Percentiles rank a stretch among this genome's conserved stretches.
Conservation (phyloP, 2,329 filamentous ascomycete species). For the Periglandula ipomoeae region DNA sequence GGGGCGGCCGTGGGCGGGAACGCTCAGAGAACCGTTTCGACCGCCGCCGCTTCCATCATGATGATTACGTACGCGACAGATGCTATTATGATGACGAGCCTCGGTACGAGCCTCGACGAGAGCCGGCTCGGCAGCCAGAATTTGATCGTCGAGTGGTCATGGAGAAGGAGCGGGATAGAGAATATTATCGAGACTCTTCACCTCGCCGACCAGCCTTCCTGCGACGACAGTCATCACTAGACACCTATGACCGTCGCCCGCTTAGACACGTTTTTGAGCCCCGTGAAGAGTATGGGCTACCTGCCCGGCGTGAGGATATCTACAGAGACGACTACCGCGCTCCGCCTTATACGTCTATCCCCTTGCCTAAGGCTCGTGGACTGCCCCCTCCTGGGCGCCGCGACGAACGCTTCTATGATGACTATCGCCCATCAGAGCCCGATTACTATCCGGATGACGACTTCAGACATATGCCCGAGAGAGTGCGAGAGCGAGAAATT, state of each 20-base stretch:
- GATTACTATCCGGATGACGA: slow-evolving; percentile 65
- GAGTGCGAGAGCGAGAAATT: slow-evolving; percentile 53
- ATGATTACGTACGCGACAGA: slow-evolving; percentile 37
- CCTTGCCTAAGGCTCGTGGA: slow-evolving; percentile 55
- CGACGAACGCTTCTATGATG: slow-evolving; percentile 49
- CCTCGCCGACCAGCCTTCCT: slow-evolving; percentile 58
- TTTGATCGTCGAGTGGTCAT: slow-evolving; percentile 47
- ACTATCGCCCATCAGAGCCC: slow-evolving; percentile 59
- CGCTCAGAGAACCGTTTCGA: slow-evolving; percentile 42
- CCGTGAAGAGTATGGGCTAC: slow-evolving; percentile 54
- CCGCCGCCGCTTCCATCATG: slow-evolving; percentile 38
- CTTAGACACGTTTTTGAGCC: slow-evolving; percentile 38
- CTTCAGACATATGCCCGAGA: slow-evolving; percentile 52
- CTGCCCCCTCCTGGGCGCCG: slow-evolving; percentile 51
- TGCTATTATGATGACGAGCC: slow-evolving; percentile 47
- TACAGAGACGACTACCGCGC: slow-evolving; percentile 38
- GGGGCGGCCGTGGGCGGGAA: slow-evolving; percentile 30
- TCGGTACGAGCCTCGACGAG: slow-evolving; percentile 25
- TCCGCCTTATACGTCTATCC: slow-evolving; percentile 50
- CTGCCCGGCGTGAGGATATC: slow-evolving; percentile 38
- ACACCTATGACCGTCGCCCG: slow-evolving; percentile 78
- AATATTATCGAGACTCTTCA: slow-evolving; percentile 34
- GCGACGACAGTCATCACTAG: slow-evolving; percentile 78
- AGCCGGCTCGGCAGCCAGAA: slow-evolving; percentile 26
- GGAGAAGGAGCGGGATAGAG: slow-evolving; percentile 46